phyloP scores from a whole-genome alignment of 1,284 basidiomycete species.

The Rhodofomes roseus region DNA sequence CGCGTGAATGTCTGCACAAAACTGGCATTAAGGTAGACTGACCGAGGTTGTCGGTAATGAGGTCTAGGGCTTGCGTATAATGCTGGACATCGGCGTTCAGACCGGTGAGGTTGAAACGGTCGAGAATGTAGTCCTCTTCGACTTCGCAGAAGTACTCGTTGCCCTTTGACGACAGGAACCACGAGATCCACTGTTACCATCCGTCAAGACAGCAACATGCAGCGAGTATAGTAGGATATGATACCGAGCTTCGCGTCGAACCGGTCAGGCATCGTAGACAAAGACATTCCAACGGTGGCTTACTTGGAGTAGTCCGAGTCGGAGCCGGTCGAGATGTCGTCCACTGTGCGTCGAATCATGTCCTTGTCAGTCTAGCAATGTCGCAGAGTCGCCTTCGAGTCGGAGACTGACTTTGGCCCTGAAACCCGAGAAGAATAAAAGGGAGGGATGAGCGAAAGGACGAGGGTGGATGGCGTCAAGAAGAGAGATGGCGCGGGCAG shows the following conservation, averaged over 20 bases:
- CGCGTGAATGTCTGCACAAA: neutral
- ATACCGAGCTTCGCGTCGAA: slow-evolving; percentile 32
- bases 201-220: neutral
- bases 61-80: slow-evolving; percentile 90
- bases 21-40: slow-evolving; percentile 22
- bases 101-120: slow-evolving; percentile 97
- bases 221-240: slow-evolving; percentile 3
- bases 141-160: slow-evolving; percentile 99
- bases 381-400: neutral
- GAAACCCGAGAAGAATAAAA: neutral
- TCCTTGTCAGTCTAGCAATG: slow-evolving; percentile 7
- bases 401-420: slow-evolving; percentile 12
- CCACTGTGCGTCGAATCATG: slow-evolving; percentile 46
- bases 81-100: slow-evolving; percentile 96
- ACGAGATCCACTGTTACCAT: slow-evolving; percentile 82
- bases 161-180: slow-evolving; percentile 97
- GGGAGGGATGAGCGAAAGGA: neutral
- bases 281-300: slow-evolving; percentile 24
- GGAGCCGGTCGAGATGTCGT: slow-evolving; percentile 82
- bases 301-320: slow-evolving; percentile 89
- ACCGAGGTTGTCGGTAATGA: slow-evolving; percentile 94
- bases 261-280: slow-evolving; percentile 4
- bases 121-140: slow-evolving; percentile 98
- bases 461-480: neutral
- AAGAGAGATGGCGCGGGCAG: neutral